These are phyloP conservation scores for Dillenia turbinata DNA, from an alignment of 164 flowering plant genomes.

Conservation along the genomic window DNA sequence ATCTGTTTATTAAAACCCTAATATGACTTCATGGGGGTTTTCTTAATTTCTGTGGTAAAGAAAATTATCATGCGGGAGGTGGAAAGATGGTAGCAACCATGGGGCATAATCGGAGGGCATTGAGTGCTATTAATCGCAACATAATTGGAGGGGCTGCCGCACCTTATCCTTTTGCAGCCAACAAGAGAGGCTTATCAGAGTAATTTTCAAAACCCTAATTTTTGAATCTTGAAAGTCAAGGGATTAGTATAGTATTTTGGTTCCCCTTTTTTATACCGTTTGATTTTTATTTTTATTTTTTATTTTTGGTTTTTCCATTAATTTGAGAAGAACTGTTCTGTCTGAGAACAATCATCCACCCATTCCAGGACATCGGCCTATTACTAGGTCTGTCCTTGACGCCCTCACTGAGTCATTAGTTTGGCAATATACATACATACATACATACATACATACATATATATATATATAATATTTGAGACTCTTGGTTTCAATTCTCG, in stretches of 20 bases:
- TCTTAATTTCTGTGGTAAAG: constrained; percentile 9
- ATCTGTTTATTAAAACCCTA: constrained; percentile 2
- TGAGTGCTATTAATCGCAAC: constrained; percentile 55
- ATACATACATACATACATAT: not conserved
- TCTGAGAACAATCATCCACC: constrained; percentile 33
- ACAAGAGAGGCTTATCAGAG: constrained; percentile 52
- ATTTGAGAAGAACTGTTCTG: constrained; percentile 34
- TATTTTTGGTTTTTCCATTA: not conserved
- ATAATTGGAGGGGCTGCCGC: constrained; percentile 50
- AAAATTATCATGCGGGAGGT: constrained; percentile 27
- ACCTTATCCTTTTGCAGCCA: constrained; percentile 49
- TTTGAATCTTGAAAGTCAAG: not conserved
- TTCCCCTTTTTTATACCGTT: not conserved
- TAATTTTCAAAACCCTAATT: constrained; percentile 22
- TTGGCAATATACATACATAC: not conserved
- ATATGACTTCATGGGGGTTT: not conserved
- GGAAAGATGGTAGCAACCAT: constrained; percentile 30
- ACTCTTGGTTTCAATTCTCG: not conserved
- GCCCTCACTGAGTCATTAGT: not conserved
- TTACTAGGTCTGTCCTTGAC: constrained; percentile 52
- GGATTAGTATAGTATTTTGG: not conserved
- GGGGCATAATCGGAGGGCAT: constrained; percentile 61
- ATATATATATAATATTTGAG: not conserved
- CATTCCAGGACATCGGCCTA: constrained; percentile 52
- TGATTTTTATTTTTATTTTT: not conserved